These are phyloP conservation scores for barley (Hordeum vulgare) DNA, from an alignment of 176 grass and related monocot species.

Conservation along the genomic window DNA sequence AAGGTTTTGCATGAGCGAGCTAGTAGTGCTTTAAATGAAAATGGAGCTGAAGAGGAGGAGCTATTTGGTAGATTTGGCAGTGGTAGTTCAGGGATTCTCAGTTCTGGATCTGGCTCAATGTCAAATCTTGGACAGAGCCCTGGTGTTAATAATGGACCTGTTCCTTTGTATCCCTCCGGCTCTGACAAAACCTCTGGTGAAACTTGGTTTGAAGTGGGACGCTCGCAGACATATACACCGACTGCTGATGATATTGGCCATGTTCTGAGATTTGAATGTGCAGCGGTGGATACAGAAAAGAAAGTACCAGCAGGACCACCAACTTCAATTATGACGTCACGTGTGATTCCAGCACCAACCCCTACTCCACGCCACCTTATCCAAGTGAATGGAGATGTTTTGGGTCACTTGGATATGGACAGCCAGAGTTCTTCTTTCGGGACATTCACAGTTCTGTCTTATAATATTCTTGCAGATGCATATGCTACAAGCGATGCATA, in stretches of 20 bases:
- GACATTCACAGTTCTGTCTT: constrained; percentile 89
- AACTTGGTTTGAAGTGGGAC: constrained; percentile 87
- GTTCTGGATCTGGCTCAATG: constrained; percentile 42
- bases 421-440: constrained; percentile 56
- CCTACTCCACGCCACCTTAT: constrained; percentile 92
- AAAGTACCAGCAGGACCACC: constrained; percentile 45
- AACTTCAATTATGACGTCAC: constrained; percentile 83
- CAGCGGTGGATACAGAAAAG: constrained; percentile 57
- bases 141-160: constrained; percentile 47
- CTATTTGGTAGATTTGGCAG: constrained; percentile 75
- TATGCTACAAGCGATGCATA: constrained; percentile 86
- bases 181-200: constrained; percentile 80
- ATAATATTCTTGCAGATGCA: constrained; percentile 96
- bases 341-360: constrained; percentile 92
- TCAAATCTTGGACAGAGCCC: constrained; percentile 55
- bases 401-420: constrained; percentile 66
- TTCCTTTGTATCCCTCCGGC: constrained; percentile 41
- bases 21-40: constrained; percentile 73
- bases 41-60: constrained; percentile 89
- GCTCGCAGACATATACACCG: constrained; percentile 72
- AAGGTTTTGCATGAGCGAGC: constrained; percentile 88
- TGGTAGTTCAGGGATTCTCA: constrained; percentile 42
- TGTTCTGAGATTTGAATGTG: constrained; percentile 91
- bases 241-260: constrained; percentile 95
- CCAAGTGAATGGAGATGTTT: constrained; percentile 61